These are phyloP conservation scores for Cardamine resedifolia DNA, from an alignment of 345 rosid species.

Conservation along the genomic window DNA sequence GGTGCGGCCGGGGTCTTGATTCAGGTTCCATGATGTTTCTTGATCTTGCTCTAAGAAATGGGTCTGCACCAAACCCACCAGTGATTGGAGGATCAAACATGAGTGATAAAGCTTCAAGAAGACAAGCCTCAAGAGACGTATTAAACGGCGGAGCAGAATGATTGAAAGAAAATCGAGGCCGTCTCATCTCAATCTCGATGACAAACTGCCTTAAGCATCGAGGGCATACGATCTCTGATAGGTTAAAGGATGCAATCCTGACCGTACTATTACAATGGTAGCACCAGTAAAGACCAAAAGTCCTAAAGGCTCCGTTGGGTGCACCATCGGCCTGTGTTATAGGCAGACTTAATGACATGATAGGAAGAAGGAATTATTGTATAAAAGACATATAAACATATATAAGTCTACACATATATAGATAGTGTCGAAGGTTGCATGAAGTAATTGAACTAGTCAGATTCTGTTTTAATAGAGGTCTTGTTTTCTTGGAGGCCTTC, in stretches of 20 bases:
- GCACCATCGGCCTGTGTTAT: conserved; percentile 23
- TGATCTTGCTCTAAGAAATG: no score
- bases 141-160: no score
- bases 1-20: neutral
- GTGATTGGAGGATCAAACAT: conserved; percentile 59
- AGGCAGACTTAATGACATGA: conserved; percentile 54
- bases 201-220: conserved; percentile 62
- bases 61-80: no score
- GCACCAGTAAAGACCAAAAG: conserved; percentile 71
- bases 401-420: conserved; percentile 24
- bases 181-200: conserved; percentile 43
- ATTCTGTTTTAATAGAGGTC: conserved; percentile 19
- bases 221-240: conserved; percentile 55
- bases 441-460: conserved; percentile 24
- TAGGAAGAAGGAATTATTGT: conserved; percentile 7
- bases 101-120: conserved; percentile 69
- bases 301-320: conserved; percentile 29
- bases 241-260: conserved; percentile 46
- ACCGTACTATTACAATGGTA: conserved; percentile 66
- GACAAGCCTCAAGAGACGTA: conserved; percentile 67
- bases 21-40: conserved; percentile 17
- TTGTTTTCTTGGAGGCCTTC: neutral
- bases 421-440: conserved; percentile 15
- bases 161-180: conserved; percentile 50
- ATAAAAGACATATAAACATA: neutral